Evolutionary conservation across 805 yeast genomes (phyloP).

Genomic region (Ogataea chonburiensis): DNA sequence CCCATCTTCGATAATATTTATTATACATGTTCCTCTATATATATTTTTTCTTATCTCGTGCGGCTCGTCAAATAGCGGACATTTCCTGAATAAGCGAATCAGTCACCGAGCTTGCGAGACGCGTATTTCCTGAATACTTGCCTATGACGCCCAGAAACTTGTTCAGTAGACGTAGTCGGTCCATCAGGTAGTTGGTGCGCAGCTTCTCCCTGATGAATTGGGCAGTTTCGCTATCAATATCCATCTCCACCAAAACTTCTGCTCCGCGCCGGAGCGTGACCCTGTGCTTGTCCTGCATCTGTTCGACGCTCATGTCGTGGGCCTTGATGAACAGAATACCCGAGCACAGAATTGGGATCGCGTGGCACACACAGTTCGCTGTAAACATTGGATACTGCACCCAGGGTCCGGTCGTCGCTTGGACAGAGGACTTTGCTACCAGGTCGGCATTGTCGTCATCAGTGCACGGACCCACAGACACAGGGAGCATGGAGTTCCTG

Average conservation of each 20-base stretch:
- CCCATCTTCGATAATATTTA: conserved; percentile 1
- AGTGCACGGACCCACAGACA: conserved; percentile 27
- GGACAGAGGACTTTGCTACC: conserved; percentile 20
- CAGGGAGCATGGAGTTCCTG: conserved; percentile 17
- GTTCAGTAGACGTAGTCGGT: conserved; percentile 19
- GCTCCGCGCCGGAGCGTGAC: conserved; percentile 10
- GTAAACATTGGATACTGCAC: conserved; percentile 38
- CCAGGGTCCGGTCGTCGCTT: conserved; percentile 39
- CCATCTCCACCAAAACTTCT: conserved; percentile 13
- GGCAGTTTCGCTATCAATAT: conserved; percentile 5
- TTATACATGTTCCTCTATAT: too few relatives aligned
- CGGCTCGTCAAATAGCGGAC: too few relatives aligned
- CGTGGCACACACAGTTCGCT: conserved; percentile 29
- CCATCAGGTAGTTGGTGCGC: conserved; percentile 15
- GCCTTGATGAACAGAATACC: conserved; percentile 18
- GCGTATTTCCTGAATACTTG: conserved; percentile 22
- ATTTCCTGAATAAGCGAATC: conserved; percentile 13
- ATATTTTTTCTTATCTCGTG: not conserved
- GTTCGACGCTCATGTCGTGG: conserved; percentile 8
- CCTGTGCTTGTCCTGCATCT: conserved; percentile 1
- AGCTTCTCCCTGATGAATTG: conserved; percentile 6
- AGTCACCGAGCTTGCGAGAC: conserved; percentile 1
- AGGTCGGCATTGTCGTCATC: conserved; percentile 15
- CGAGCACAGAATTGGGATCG: conserved; percentile 35
- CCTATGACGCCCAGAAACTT: conserved; percentile 23